Evolutionary conservation across 805 yeast species (phyloP).

Genomic region (Danielia oregonensis): DNA sequence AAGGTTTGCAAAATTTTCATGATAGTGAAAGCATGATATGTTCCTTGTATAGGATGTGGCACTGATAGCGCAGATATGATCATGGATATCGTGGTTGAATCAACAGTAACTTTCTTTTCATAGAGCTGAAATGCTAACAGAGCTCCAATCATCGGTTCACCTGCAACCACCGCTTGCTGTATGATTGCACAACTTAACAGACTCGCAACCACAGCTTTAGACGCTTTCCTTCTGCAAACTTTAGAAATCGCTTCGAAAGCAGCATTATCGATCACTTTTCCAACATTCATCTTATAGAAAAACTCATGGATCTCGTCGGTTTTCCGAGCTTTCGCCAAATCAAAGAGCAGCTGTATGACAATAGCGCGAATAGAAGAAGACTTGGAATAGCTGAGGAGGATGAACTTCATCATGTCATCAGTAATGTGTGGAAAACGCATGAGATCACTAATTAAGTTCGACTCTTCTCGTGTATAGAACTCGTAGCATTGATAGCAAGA

Average conservation of each 20-base stretch:
- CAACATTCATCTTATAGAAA: not conserved
- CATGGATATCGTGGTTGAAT: conserved; percentile 3
- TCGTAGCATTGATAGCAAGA: conserved; percentile 13
- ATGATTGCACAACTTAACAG: not conserved
- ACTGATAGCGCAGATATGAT: conserved; percentile 1
- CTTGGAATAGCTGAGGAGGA: conserved; percentile 11
- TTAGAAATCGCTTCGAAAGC: not conserved
- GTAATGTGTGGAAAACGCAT: conserved; percentile 16
- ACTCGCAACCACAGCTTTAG: not conserved
- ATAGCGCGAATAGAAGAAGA: conserved; percentile 19
- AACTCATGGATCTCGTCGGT: conserved; percentile 1
- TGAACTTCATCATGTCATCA: conserved; percentile 14
- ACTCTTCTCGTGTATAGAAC: conserved; percentile 9
- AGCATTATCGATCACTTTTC: not conserved
- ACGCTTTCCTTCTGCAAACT: not conserved
- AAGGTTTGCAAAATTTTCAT: conserved; percentile 6
- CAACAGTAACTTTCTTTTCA: conserved; percentile 1
- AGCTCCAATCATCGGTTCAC: conserved; percentile 11
- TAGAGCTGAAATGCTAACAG: conserved; percentile 6
- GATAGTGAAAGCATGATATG: conserved; percentile 12
- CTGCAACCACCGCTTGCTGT: conserved; percentile 1
- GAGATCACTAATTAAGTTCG: conserved; percentile 19
- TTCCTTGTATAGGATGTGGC: conserved; percentile 1
- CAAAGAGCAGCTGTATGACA: conserved; percentile 16
- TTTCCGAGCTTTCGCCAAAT: conserved; percentile 7